Evolutionary conservation across 1,284 basidiomycete genomes (phyloP), one percentile per base, ranked within the genome.

Genomic region (Fomitiporia mediterranea): DNA sequence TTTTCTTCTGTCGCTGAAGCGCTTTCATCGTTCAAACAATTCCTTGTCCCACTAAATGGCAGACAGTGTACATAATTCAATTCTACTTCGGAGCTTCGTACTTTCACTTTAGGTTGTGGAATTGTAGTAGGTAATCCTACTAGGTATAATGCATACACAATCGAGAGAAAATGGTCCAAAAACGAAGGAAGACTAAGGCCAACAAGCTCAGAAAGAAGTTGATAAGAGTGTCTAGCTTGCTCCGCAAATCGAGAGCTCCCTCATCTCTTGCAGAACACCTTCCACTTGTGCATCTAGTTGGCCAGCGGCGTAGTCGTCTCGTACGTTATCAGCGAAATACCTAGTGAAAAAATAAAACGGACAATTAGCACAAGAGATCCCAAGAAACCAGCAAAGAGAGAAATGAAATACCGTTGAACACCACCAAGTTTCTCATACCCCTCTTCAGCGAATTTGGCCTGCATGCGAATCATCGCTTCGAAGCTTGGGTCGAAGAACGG

Each of bases 401-500:
- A n/a, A n/a, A 6, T n/a, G 42, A 13, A 52, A 39, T 61, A 89
- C 83, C 94, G 77, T 71, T 99, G 97, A 3, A 99, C 97, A 44
- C 93, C 89, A 43, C 94, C 91, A 55, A 99, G 80, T 74, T 97
- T 98, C 74, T 99, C 95, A 69, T 99, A 99, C 0, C 93, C 97
- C 65, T 98, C 95, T 69, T 98, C 91, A 1, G 95, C 94, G 67
- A 98, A 98, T 66, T 94, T 94, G 67, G 91, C 84, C 70, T 99
- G 96, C 82, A 97, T 92, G 40, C 97, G 83, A 64, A 98, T 92
- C 96, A 99, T 98, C 32, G 96, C 92, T 72, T 99, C 97, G 69
- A 99, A 98, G 63, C 91, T 94, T 1, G 97, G 97, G 70, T 99
- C 96, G 60, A 99, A 91, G 77, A 94, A 99, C 5, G 97, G 96